A percentile compares a stretch with the other conserved stretches of the same genome.
These are phyloP conservation scores for Zygnema cylindricum DNA, from an alignment of 139 green algal species.

Conservation along the genomic window DNA sequence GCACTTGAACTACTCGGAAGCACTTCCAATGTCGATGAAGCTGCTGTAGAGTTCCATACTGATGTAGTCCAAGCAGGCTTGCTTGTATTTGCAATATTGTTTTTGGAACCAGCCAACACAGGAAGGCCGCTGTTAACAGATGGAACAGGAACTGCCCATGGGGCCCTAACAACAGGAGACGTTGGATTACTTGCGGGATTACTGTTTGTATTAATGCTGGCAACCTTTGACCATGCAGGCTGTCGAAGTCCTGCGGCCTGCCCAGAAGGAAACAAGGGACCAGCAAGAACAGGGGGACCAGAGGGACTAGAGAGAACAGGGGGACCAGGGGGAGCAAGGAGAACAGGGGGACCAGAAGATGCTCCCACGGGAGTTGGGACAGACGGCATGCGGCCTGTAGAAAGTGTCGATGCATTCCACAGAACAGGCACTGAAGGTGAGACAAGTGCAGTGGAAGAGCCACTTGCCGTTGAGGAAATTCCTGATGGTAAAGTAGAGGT, in stretches of 20 bases:
- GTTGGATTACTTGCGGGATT: too few relatives aligned
- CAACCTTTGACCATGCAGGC: not conserved
- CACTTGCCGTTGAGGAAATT: not conserved
- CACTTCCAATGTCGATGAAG: not conserved
- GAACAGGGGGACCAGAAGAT: too few relatives aligned
- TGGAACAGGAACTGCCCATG: not conserved
- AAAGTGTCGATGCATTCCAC: not conserved
- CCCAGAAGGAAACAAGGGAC: too few relatives aligned
- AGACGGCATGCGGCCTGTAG: not conserved
- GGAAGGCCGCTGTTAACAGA: not conserved
- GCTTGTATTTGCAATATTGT: not conserved
- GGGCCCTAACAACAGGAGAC: not conserved
- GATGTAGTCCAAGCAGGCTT: not conserved
- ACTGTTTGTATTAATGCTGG: not conserved
- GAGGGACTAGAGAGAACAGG: too few relatives aligned
- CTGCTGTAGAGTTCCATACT: not conserved
- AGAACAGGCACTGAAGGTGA: not conserved
- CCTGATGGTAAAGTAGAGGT: not conserved
- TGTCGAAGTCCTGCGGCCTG: not conserved
- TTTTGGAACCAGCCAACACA: not conserved
- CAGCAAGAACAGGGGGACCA: too few relatives aligned
- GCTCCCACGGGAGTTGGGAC: not conserved
- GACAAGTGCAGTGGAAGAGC: not conserved
- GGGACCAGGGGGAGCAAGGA: too few relatives aligned
- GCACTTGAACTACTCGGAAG: not conserved